Evolutionary conservation across 108 stramenopile genomes (phyloP).

Genomic region (Heterococcus sp.): DNA sequence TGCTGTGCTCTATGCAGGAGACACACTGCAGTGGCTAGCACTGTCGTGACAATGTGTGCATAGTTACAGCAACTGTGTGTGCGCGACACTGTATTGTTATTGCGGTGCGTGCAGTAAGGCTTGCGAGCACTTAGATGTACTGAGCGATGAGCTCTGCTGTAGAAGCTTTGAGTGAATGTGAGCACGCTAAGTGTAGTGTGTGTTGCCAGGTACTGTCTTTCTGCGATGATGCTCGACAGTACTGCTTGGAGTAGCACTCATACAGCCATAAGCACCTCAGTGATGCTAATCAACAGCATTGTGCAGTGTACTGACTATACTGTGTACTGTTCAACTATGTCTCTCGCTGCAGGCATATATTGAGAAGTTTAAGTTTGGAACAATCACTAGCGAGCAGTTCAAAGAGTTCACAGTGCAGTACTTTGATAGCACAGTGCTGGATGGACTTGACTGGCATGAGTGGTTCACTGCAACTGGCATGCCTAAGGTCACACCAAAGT

Average conservation of each 20-base stretch:
- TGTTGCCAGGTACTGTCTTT: too few species aligned
- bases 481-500: constrained; percentile 57
- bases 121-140: too few species aligned
- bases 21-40: not conserved
- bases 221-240: not conserved
- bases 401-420: not conserved
- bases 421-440: constrained; percentile 1
- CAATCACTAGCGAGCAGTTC: constrained; percentile 10
- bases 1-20: not conserved
- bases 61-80: not conserved
- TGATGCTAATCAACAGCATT: not conserved
- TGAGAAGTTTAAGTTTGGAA: constrained; percentile 33
- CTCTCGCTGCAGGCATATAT: constrained; percentile 5
- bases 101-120: too few species aligned
- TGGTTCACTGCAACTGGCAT: constrained; percentile 63
- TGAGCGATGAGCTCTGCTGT: not conserved
- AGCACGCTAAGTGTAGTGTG: too few species aligned
- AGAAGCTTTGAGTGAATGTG: not conserved
- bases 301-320: too few species aligned
- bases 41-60: not conserved
- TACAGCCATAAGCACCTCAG: not conserved
- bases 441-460: constrained; percentile 6
- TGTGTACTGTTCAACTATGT: not conserved
- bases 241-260: not conserved
- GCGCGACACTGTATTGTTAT: too few species aligned